Evolutionary conservation across 1,139 yeast species (phyloP).

Genomic region (Keqinozyma sinolaborantium): DNA sequence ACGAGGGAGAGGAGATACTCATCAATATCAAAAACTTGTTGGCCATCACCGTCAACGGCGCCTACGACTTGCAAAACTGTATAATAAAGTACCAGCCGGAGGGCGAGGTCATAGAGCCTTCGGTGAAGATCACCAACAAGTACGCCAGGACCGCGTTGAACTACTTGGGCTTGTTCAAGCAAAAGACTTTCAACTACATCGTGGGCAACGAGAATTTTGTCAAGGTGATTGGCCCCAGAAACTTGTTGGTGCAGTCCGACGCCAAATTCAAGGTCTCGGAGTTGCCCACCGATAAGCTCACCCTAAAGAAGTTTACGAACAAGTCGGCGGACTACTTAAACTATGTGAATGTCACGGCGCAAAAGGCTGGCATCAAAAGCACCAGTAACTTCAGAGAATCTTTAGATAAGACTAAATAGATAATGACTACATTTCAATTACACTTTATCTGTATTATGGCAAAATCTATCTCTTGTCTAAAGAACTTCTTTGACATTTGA

Average conservation of each 20-base stretch:
- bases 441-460: neutral
- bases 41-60: slow-evolving; percentile 52
- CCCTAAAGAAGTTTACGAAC: slow-evolving; percentile 7
- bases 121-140: slow-evolving; percentile 1
- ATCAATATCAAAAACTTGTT: slow-evolving; percentile 45
- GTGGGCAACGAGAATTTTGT: slow-evolving; percentile 40
- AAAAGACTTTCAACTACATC: slow-evolving; percentile 15
- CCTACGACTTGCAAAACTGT: slow-evolving; percentile 40
- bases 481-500: neutral
- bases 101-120: neutral
- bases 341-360: slow-evolving; percentile 6
- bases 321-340: slow-evolving; percentile 42
- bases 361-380: slow-evolving; percentile 16
- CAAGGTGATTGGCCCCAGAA: slow-evolving; percentile 54
- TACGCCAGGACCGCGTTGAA: neutral
- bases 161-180: slow-evolving; percentile 3
- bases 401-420: too few species aligned
- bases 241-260: slow-evolving; percentile 45
- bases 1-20: slow-evolving; percentile 45
- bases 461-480: too few species aligned
- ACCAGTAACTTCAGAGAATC: slow-evolving; percentile 39
- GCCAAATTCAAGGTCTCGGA: slow-evolving; percentile 11
- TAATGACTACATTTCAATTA: neutral
- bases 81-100: slow-evolving; percentile 18
- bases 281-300: slow-evolving; percentile 9